A percentile compares a stretch with the other conserved stretches of the same genome.
Conservation (phyloP, 2,329 filamentous ascomycete genomes). For the Alternaria metachromatica region DNA sequence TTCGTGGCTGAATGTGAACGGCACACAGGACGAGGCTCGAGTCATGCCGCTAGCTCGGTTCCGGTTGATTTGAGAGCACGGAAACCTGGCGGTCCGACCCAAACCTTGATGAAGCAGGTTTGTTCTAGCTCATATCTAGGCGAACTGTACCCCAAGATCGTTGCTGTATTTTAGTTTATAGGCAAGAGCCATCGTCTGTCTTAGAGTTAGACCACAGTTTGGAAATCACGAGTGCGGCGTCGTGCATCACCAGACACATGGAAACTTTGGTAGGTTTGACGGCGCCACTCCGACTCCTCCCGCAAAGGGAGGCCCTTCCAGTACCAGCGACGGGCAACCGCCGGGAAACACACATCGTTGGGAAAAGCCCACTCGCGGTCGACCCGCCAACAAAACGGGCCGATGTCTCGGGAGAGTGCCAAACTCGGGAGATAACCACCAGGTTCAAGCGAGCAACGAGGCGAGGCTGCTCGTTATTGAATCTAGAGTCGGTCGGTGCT, state of each 20-base stretch:
- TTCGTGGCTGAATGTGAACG: not conserved
- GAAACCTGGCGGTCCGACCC: constrained; percentile 7
- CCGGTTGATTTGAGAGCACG: constrained; percentile 1
- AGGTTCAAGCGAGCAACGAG: constrained; percentile 19
- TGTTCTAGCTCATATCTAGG: not conserved
- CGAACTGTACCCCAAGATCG: not conserved
- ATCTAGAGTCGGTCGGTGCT: constrained; percentile 1
- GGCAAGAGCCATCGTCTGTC: not conserved
- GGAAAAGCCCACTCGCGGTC: constrained; percentile 5
- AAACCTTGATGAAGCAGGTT: not conserved
- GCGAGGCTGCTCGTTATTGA: constrained; percentile 16
- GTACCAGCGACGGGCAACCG: not conserved
- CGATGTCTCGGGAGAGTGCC: constrained; percentile 19
- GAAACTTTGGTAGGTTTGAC: constrained; percentile 5
- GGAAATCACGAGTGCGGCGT: not conserved
- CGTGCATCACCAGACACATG: constrained; percentile 2
- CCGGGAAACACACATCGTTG: constrained; percentile 5
- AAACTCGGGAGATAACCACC: constrained; percentile 26
- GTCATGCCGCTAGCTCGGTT: constrained; percentile 5
- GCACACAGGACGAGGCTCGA: not conserved
- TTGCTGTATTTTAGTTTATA: not conserved
- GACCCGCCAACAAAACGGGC: constrained; percentile 15
- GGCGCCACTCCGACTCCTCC: constrained; percentile 12
- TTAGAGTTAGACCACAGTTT: not conserved
- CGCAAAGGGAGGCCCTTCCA: constrained; percentile 15